A percentile compares a stretch with the other conserved stretches of the same genome.
These are phyloP conservation scores for Juncus inflexus DNA, from an alignment of 176 grass and related monocot genomes.

Conservation along the genomic window DNA sequence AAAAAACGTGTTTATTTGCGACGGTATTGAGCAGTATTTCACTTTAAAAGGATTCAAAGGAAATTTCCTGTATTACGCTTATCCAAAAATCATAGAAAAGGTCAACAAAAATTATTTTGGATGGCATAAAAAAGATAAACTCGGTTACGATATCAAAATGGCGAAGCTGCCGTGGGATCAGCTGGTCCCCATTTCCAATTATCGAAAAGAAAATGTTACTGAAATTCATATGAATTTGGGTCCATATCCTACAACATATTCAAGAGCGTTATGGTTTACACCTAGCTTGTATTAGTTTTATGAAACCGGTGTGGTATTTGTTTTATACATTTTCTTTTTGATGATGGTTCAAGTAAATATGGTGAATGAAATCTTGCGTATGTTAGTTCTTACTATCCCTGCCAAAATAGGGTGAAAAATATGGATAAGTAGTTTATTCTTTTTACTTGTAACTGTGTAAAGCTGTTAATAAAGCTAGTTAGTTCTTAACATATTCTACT, in stretches of 20 bases:
- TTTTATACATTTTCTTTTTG: too few species aligned
- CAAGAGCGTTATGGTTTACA: not conserved
- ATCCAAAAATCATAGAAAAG: not conserved
- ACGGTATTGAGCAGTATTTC: slow-evolving; percentile 16
- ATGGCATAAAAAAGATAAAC: slow-evolving; percentile 15
- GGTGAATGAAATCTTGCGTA: too few species aligned
- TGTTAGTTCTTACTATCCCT: too few species aligned
- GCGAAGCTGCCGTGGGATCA: not conserved
- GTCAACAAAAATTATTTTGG: not conserved
- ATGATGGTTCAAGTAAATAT: too few species aligned
- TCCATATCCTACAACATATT: too few species aligned
- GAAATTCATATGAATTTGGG: too few species aligned
- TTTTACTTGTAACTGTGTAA: too few species aligned
- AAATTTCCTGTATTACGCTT: slow-evolving; percentile 19
- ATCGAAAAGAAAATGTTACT: not conserved
- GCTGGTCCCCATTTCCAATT: not conserved
- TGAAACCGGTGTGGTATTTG: too few species aligned
- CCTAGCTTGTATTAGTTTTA: not conserved
- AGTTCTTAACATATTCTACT: too few species aligned
- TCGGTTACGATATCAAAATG: slow-evolving; percentile 18
- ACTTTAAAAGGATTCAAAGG: slow-evolving; percentile 16
- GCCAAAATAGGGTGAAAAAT: too few species aligned
- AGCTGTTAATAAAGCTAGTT: not conserved
- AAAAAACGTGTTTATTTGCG: slow-evolving; percentile 25
- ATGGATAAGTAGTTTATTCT: too few species aligned